These are phyloP conservation scores for Zygosaccharomyces gambellarensis DNA, from an alignment of 805 yeast genomes.

Conservation along the genomic window DNA sequence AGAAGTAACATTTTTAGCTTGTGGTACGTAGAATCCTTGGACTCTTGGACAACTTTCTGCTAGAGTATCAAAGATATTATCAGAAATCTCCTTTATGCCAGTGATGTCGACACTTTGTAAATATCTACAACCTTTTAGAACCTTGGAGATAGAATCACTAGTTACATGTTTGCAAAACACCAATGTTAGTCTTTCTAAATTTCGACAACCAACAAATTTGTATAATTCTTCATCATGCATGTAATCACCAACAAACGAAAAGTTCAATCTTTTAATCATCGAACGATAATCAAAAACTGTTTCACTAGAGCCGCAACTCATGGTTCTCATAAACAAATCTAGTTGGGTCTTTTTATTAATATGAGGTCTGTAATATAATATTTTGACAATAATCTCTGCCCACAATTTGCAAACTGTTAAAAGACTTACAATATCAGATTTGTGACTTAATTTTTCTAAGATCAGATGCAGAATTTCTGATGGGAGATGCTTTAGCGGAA, in stretches of 20 bases:
- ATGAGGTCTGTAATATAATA: slow-evolving; percentile 84
- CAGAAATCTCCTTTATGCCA: slow-evolving; percentile 65
- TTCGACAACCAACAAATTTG: slow-evolving; percentile 61
- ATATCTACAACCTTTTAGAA: slow-evolving; percentile 59
- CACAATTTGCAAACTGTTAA: slow-evolving; percentile 76
- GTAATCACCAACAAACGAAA: slow-evolving; percentile 64
- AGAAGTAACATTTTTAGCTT: slow-evolving; percentile 68
- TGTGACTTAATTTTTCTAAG: slow-evolving; percentile 58
- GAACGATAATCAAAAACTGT: slow-evolving; percentile 64
- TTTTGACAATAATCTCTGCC: slow-evolving; percentile 71
- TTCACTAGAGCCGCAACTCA: slow-evolving; percentile 24
- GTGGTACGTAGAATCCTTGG: slow-evolving; percentile 88
- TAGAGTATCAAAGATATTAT: slow-evolving; percentile 61
- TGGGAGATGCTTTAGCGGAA: slow-evolving; percentile 39
- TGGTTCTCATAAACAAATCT: slow-evolving; percentile 38
- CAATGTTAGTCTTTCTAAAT: slow-evolving; percentile 79
- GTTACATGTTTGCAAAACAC: slow-evolving; percentile 71
- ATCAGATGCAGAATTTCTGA: slow-evolving; percentile 59
- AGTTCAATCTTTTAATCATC: slow-evolving; percentile 72
- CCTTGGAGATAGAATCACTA: slow-evolving; percentile 53
- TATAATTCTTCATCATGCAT: slow-evolving; percentile 61
- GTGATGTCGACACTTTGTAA: slow-evolving; percentile 85
- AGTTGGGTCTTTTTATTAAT: slow-evolving; percentile 52
- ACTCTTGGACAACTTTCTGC: slow-evolving; percentile 68
- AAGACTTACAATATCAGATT: slow-evolving; percentile 53